Evolutionary conservation across 768 basidiomycete genomes (phyloP), one percentile per base, ranked within the genome.

Genomic region (Suillus tomentosus): DNA sequence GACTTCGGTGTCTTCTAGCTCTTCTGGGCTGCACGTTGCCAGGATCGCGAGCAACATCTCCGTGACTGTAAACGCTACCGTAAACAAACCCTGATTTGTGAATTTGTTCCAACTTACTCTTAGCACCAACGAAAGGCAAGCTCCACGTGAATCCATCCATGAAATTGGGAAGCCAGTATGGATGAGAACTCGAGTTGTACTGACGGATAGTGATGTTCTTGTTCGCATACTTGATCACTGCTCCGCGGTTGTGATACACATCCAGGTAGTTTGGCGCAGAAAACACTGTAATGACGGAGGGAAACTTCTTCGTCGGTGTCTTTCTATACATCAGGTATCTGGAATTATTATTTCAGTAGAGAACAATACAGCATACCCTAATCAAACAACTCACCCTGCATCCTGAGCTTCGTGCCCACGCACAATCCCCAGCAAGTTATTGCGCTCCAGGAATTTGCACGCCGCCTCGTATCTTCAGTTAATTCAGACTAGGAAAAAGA

Each of bases 81-180:
- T 66, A 47, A 42, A 53, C 43, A 22, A 42, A 56, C 19, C 22
- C 24, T 6, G 37, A 47, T 48, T 17, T 15, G 27, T 7, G 19
- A 42, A 36, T 15, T 7, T 3, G 3, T 19, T 24, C 3, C 40
- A 3, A 79, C 94, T 63, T 68, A 96, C 96, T 99, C 80, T 99
- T 99, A 61, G 93, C 89, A 57, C 96, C 96, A 3, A 99, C 96
- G 72, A 99, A 99, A 0, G 96, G 96, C 64, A 99, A 75, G 83
- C 92, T 94, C 96, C 96, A 99, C 3, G 96, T 98, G 74, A 99
- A 99, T 39, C 92, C 96, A 73, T 99, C 94, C 90, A 97, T 96
- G 68, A 98, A 97, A 78, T 98, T 98, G 0, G 96, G 96, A 39
- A 99, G 78, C 94, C 95, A 97, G 76, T 94, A 98, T 4, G 94